Evolutionary conservation across 768 basidiomycete genomes (phyloP).

Genomic region (Lentinula aciculospora): DNA sequence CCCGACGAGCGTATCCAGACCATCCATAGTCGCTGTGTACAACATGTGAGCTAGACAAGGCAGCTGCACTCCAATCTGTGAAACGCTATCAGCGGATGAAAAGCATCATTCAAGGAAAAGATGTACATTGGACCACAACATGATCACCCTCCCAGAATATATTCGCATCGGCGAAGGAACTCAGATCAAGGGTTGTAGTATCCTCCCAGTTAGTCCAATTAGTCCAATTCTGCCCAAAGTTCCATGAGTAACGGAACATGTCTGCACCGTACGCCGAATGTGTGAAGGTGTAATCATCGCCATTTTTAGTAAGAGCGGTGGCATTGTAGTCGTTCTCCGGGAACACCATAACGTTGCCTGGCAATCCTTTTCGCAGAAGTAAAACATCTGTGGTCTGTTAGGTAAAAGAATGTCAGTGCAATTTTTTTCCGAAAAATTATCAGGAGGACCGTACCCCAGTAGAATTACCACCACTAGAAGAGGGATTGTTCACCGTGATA

Average conservation of each 20-base stretch:
- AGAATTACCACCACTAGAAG: conserved; percentile 32
- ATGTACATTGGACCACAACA: conserved; percentile 83
- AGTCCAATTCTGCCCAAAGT: conserved; percentile 84
- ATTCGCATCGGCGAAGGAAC: conserved; percentile 41
- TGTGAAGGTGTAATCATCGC: conserved; percentile 67
- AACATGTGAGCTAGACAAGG: conserved; percentile 56
- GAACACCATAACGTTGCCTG: conserved; percentile 85
- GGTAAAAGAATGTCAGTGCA: conserved; percentile 8
- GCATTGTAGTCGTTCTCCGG: conserved; percentile 75
- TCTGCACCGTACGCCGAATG: conserved; percentile 87
- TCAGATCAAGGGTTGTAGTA: conserved; percentile 54
- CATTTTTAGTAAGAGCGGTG: conserved; percentile 48
- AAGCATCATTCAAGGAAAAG: not conserved
- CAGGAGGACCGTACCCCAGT: conserved; percentile 50
- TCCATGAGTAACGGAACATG: conserved; percentile 78
- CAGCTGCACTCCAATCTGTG: conserved; percentile 73
- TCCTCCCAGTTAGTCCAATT: conserved; percentile 78
- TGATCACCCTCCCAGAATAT: conserved; percentile 82
- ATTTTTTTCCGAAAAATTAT: conserved; percentile 1
- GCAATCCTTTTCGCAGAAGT: conserved; percentile 71
- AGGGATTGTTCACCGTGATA: conserved; percentile 59
- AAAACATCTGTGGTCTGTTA: conserved; percentile 65
- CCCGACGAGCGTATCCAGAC: conserved; percentile 54
- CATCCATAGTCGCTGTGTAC: conserved; percentile 75
- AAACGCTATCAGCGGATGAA: not conserved